Conservation (phyloP, 495 filamentous ascomycete genomes). For the Umbilicaria muhlenbergii region DNA sequence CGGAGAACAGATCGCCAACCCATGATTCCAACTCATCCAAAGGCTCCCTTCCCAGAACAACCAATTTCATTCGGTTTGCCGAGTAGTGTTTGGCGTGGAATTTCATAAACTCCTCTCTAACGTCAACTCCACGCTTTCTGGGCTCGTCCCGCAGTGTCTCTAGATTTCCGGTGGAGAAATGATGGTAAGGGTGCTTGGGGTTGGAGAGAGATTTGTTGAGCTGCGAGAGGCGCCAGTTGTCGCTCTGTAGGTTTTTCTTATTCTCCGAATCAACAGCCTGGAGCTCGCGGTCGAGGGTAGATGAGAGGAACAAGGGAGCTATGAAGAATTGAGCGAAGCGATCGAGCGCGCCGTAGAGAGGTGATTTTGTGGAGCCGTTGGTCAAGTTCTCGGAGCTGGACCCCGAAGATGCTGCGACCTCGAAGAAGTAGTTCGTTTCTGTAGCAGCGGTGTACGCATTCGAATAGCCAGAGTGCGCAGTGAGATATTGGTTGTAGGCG, state of each 20-base stretch:
- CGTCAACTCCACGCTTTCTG: slow-evolving; percentile 65
- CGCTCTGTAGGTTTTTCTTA: slow-evolving; percentile 97
- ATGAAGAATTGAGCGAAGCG: slow-evolving; percentile 98
- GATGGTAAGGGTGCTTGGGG: slow-evolving; percentile 78
- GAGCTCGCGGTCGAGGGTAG: slow-evolving; percentile 82
- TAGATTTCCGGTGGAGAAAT: slow-evolving; percentile 91
- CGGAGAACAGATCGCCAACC: slow-evolving; percentile 76
- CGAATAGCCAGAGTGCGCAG: slow-evolving; percentile 73
- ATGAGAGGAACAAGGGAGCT: slow-evolving; percentile 74
- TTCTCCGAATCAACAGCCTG: slow-evolving; percentile 94
- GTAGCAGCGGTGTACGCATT: slow-evolving; percentile 92
- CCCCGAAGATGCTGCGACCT: slow-evolving; percentile 57
- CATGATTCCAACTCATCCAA: slow-evolving; percentile 78
- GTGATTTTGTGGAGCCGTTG: slow-evolving; percentile 41
- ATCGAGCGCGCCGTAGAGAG: slow-evolving; percentile 80
- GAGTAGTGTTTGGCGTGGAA: slow-evolving; percentile 89
- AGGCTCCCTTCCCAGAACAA: slow-evolving; percentile 75
- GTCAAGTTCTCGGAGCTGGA: slow-evolving; percentile 23
- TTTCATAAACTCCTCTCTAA: slow-evolving; percentile 86
- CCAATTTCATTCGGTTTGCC: slow-evolving; percentile 91
- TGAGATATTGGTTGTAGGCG: slow-evolving; percentile 85
- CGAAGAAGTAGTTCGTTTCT: slow-evolving; percentile 96
- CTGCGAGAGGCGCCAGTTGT: slow-evolving; percentile 85
- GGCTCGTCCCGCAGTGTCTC: slow-evolving; percentile 79
- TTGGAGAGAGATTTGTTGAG: slow-evolving; percentile 84